Conservation (phyloP, 371 early-diverging fungal species). For the Synchytrium microbalum region DNA sequence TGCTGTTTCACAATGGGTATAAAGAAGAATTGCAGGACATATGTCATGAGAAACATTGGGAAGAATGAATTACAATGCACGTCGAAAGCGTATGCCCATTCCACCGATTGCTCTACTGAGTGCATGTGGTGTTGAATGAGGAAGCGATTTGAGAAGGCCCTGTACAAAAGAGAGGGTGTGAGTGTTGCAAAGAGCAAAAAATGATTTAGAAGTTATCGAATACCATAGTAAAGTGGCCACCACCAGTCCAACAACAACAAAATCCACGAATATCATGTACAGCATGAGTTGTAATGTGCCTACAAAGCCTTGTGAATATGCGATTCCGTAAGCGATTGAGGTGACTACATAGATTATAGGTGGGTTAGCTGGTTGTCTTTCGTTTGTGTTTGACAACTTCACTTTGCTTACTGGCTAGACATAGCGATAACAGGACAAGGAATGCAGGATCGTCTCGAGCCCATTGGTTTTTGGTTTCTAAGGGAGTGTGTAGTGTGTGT, state of each 20-base stretch:
- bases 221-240: slow-evolving; percentile 66
- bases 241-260: slow-evolving; percentile 55
- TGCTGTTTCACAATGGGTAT: slow-evolving; percentile 60
- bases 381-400: neutral
- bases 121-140: slow-evolving; percentile 67
- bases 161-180: slow-evolving; percentile 5
- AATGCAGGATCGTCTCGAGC: slow-evolving; percentile 92
- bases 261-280: slow-evolving; percentile 70
- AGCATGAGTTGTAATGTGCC: slow-evolving; percentile 57
- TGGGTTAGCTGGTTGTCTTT: too few relatives aligned
- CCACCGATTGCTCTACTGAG: slow-evolving; percentile 76
- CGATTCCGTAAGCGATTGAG: slow-evolving; percentile 66
- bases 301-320: slow-evolving; percentile 46
- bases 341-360: slow-evolving; percentile 40
- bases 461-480: slow-evolving; percentile 92
- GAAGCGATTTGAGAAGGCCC: slow-evolving; percentile 73
- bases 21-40: slow-evolving; percentile 85
- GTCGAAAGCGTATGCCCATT: slow-evolving; percentile 90
- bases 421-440: slow-evolving; percentile 55
- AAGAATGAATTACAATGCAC: slow-evolving; percentile 91
- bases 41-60: slow-evolving; percentile 69
- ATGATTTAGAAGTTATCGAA: slow-evolving; percentile 5
- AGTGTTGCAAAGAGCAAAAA: neutral
- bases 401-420: slow-evolving; percentile 47
- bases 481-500: neutral